Evolutionary conservation across 2,329 filamentous ascomycete genomes (phyloP), one percentile per base, ranked within the genome.

Genomic region (Cercospora zeina): DNA sequence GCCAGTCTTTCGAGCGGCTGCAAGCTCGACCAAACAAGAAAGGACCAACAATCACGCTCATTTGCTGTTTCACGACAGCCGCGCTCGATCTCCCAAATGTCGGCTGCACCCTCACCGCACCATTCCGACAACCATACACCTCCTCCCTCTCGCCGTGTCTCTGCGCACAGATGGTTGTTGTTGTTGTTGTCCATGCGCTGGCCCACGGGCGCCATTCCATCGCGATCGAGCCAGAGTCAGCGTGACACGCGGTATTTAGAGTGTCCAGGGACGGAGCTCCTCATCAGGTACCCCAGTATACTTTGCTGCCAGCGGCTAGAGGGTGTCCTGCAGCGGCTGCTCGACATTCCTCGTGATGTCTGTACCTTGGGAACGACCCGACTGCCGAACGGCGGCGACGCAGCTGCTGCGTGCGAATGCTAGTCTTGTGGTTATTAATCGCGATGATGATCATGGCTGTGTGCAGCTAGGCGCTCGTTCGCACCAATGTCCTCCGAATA

Each of bases 1-100:
- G 45, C 19, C 37, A 49, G 27, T 36, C 33, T 16, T 14, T 19
- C 1, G 14, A 21, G 45, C 14, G 30, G 37, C 30, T 42, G 31
- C 33, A 31, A 14, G 42, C 56, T 58, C 8, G 45, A 11, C 45
- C 19, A 21, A 49, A 30, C 8, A 8, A 9, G 36, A 14, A 49
- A 49, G 21, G 45, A 19, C 24, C 45, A 16, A 31, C 11, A 31
- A 42, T 54, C 47, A 33, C 60, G 59, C 47, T 58, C 59, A 47
- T 50, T 53, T 53, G 50, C 36, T 45, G 58, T 54, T 53, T 16
- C 58, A 45, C 58, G 9, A 27, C 50, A 34, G 30, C 50, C 50
- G 36, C 36, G 24, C 24, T 58, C 27, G 42, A 45, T 47, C 58
- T 13, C 8, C 33, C 8, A 10, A 42, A 45, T 45, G 39, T 16